phyloP scores from a whole-genome alignment of 2,329 filamentous ascomycete genomes.

The Ceratocystis lukuohia region DNA sequence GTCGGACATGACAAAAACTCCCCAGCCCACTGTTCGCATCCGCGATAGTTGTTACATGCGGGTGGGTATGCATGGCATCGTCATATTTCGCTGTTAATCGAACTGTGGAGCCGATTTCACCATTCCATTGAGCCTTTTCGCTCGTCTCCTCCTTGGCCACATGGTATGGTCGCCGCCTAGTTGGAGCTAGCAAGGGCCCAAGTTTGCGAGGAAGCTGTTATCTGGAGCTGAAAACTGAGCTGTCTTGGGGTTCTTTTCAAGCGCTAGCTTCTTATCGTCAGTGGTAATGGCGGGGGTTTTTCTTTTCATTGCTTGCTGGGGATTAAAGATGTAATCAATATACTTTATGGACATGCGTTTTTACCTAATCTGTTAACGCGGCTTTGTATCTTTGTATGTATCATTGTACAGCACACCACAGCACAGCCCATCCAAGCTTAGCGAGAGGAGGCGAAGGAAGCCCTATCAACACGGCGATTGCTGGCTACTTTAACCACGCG shows the following conservation, averaged over 20 bases:
- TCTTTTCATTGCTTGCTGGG: background rate
- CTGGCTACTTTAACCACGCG: background rate
- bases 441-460: background rate
- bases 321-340: background rate
- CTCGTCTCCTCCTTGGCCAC: background rate
- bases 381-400: background rate
- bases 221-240: background rate
- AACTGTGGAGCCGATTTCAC: background rate
- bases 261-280: background rate
- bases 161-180: conserved; percentile 7
- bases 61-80: background rate
- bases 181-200: background rate
- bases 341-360: background rate
- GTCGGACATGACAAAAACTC: background rate
- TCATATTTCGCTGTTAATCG: background rate
- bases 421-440: background rate
- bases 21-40: background rate
- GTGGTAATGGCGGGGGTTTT: background rate
- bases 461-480: background rate
- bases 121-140: background rate
- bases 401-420: too few relatives aligned
- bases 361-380: background rate
- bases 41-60: background rate
- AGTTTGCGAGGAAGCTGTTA: background rate
- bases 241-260: background rate